Base-by-base conservation (phyloP, 1,139 yeast species). In the Zygosaccharomyces pseudobailii region DNA sequence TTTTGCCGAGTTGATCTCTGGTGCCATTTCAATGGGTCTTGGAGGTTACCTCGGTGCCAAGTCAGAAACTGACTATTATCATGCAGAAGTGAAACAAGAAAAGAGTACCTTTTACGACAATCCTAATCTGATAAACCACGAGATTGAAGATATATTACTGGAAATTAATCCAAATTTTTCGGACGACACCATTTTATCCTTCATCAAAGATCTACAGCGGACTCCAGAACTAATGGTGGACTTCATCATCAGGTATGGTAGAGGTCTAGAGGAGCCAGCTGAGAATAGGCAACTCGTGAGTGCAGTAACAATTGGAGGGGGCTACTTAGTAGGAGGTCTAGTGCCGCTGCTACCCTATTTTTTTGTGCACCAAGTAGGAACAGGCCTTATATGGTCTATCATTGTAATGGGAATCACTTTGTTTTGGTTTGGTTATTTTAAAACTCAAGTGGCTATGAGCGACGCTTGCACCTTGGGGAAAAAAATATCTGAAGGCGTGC, bases 371-470 rank as follows among this genome's bases (percentile, higher is more conserved):
- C 75, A 80, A 20, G 97, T 92, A 24, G 79, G 81, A 48, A 75
- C 81, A 22, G 97, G 97, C 17, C 75, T 92, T 56, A 63, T 85
- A 40, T 72, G 81, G 45, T 85, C 95, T 6, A 89, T 86, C 13
- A 58, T 86, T 22, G 84, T 88, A 40, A 92, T 92, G 97, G 74
- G 80, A 34, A 68, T 90, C 47, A 90, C 97, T 2, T 73, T 92
- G 54, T 90, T 92, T 67, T 71, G 82, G 62, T 92, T 92, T 67
- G 98, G 98, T 33, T 87, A 78, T 63, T 70, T 84, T 50, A 92
- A 92, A 72, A 88, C 97, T 17, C 71, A 84, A 37, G 79, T 89
- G 46, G 85, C 97, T 7, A 80, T 90, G 71, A 95, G 95, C 47
- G 81, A 79, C 34, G 90, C 83, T 53, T 80, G 88, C 59, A 76